Evolutionary conservation across 2,329 filamentous ascomycete species (phyloP), one percentile per base, ranked within the genome.

Genomic region (Fusarium piperis): DNA sequence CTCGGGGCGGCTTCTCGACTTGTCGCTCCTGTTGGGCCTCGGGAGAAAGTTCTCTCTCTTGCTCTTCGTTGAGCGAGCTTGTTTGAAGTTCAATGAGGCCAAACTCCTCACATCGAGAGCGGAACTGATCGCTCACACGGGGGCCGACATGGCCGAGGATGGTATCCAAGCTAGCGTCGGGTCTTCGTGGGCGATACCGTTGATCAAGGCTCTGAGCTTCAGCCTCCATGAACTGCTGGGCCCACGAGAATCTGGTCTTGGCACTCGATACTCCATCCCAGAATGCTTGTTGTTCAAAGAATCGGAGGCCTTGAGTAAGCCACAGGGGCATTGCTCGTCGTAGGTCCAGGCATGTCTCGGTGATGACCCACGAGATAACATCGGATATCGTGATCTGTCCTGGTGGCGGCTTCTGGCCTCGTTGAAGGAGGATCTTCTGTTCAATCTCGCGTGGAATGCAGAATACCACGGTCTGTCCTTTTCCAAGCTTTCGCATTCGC

Each of bases 401-500:
- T 1, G 11, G 6, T 9, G n/a, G 1, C 0, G 3, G 11, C 9
- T 28, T 5, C 3, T 6, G 4, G 2, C 13, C 18, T 6, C 41
- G 53, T 1, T 61, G 30, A 1, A 30, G 11, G 1, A 77, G 65
- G 16, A 93, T 90, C 64, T 87, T 88, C 0, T 75, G 78, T 12
- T 86, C 80, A 4, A 93, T 89, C 64, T 94, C 92, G 1, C 83
- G 75, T 0, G 89, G 85, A 1, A 90, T 79, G 60, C 85, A 88
- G 57, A 93, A 93, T 0, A 87, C 81, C 0, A 94, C 85, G 0
- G 88, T 89, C 71, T 94, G 92, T 0, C 91, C 91, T 3, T 88
- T 80, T 0, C 91, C 92, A 0, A 95, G 83, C 65, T 91, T 88
- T 12, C 92, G 80, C 87, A 94, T 90, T n/a, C 92, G 80, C 90